Conservation (phyloP, 2,329 filamentous ascomycete genomes). For the Fusarium secorum region DNA sequence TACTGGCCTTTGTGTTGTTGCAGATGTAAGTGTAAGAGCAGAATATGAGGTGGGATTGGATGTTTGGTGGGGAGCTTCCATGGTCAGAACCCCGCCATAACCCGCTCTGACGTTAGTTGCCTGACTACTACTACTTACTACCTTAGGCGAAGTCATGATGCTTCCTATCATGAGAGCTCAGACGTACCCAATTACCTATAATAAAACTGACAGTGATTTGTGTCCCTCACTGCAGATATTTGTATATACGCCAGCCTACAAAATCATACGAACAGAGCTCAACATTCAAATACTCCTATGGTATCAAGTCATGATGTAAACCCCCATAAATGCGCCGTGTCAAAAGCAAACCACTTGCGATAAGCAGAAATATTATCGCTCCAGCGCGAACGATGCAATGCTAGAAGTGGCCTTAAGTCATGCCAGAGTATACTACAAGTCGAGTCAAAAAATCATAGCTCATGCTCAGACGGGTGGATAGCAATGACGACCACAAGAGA, state of each 20-base stretch:
- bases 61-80: conserved; percentile 15
- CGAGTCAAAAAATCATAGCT: conserved; percentile 14
- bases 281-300: background rate
- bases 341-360: background rate
- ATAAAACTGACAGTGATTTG: background rate
- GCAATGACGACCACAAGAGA: conserved; percentile 67
- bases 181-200: background rate
- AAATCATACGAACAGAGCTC: background rate
- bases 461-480: conserved; percentile 53
- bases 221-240: background rate
- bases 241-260: background rate
- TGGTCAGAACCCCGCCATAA: conserved; percentile 35
- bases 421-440: background rate
- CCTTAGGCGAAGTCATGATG: conserved; percentile 1
- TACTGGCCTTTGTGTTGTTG: background rate
- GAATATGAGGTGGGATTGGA: conserved; percentile 22
- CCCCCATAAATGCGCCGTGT: conserved; percentile 9
- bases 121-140: background rate
- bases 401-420: background rate
- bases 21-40: conserved; percentile 14
- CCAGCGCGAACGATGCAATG: background rate
- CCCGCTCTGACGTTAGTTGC: conserved; percentile 23
- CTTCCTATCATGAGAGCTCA: conserved; percentile 5
- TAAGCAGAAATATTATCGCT: background rate
- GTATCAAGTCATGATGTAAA: conserved; percentile 31